Percentiles rank a stretch among this genome's conserved stretches.
These are phyloP conservation scores for Sarocladiaceae sp. DNA, from an alignment of 2,329 filamentous ascomycete genomes.

Conservation along the genomic window DNA sequence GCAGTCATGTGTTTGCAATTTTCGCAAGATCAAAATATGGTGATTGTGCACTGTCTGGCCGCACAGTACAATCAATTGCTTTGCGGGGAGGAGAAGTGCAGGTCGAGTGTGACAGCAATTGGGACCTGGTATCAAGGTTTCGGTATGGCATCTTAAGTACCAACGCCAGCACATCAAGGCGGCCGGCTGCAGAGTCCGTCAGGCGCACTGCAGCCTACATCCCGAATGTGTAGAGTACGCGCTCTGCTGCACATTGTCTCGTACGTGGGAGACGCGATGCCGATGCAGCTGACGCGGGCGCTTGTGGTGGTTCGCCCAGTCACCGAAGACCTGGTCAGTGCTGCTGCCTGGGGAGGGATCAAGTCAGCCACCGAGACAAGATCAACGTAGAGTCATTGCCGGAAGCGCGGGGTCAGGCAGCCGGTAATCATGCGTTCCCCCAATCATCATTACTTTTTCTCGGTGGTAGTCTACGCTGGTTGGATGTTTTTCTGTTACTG, in stretches of 20 bases:
- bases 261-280: not conserved
- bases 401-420: not conserved
- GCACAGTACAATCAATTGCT: no score
- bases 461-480: not conserved
- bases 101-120: not conserved
- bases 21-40: no score
- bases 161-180: not conserved
- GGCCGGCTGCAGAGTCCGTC: not conserved
- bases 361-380: not conserved
- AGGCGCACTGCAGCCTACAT: slow-evolving; percentile 4
- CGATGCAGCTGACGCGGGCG: no score
- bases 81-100: not conserved
- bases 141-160: not conserved
- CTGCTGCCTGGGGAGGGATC: no score
- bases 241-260: no score
- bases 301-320: no score
- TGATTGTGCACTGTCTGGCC: no score
- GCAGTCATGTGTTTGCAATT: no score
- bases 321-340: no score
- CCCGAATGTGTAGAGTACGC: not conserved
- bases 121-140: not conserved
- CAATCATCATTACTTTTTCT: no score
- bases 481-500: no score
- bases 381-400: not conserved
- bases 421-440: not conserved